Evolutionary conservation across 192 early-diverging fungal genomes (phyloP).

Genomic region (Pilaira anomala): DNA sequence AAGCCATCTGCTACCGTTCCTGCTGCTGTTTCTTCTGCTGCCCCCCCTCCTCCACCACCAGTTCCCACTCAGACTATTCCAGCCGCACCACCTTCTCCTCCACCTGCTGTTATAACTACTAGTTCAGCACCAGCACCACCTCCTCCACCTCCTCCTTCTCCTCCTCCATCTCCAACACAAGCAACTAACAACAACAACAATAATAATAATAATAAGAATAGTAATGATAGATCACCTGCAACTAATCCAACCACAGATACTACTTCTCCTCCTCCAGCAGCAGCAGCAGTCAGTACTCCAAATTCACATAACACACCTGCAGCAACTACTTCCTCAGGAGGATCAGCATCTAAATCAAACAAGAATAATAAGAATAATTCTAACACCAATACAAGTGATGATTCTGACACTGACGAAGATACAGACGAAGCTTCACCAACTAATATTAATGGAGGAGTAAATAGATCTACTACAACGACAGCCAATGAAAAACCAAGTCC

Average conservation of each 20-base stretch:
- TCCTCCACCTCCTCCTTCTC: not conserved
- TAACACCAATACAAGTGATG: not conserved
- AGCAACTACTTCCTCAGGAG: conserved; percentile 1
- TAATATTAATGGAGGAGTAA: not conserved
- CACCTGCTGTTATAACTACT: not conserved
- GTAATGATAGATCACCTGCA: too few relatives aligned
- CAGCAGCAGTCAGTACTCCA: too few relatives aligned
- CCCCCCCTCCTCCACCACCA: not conserved
- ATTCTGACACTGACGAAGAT: not conserved
- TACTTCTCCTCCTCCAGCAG: not conserved
- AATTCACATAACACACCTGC: not conserved
- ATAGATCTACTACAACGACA: not conserved
- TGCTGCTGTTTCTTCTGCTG: not conserved
- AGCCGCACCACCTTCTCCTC: not conserved
- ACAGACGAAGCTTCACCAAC: not conserved
- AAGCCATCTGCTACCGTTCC: not conserved
- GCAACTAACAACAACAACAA: too few relatives aligned
- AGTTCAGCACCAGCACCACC: not conserved
- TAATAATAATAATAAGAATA: too few relatives aligned
- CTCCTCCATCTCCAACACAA: not conserved
- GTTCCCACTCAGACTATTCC: conserved; percentile 11
- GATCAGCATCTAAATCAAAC: not conserved
- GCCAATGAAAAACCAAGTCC: not conserved
- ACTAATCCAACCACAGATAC: too few relatives aligned
- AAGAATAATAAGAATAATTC: not conserved